Percentiles rank a stretch among this genome's conserved stretches.
Evolutionary conservation across 768 basidiomycete species (phyloP).

Genomic region (Mycena vulgaris): DNA sequence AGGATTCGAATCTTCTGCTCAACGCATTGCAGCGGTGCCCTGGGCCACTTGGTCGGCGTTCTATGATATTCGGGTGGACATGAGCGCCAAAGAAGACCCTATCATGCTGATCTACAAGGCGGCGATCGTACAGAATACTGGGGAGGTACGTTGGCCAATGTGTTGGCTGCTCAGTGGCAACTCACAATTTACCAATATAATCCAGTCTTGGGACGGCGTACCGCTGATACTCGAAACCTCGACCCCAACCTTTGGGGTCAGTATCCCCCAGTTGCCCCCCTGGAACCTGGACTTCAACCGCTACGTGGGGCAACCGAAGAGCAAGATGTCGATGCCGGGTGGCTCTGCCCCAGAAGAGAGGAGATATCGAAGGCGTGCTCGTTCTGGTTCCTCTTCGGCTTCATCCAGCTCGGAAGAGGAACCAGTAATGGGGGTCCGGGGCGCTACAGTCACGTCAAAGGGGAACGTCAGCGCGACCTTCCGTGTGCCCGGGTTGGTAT

Average conservation of each 20-base stretch:
- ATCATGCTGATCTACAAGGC: slow-evolving; percentile 43
- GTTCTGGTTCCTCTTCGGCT: not conserved
- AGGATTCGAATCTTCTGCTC: not conserved
- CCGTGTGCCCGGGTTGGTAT: slow-evolving; percentile 44
- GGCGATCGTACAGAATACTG: slow-evolving; percentile 37
- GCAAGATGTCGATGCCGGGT: not conserved
- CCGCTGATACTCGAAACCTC: slow-evolving; percentile 42
- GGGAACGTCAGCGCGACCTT: slow-evolving; percentile 49
- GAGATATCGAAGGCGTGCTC: not conserved
- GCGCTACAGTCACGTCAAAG: slow-evolving; percentile 32
- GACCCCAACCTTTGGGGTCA: slow-evolving; percentile 41
- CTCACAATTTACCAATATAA: not conserved
- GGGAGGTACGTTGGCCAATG: slow-evolving; percentile 35
- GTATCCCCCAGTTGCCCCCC: slow-evolving; percentile 35
- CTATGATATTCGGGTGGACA: slow-evolving; percentile 44
- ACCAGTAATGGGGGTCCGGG: slow-evolving; percentile 1
- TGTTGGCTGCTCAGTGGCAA: not conserved
- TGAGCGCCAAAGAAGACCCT: slow-evolving; percentile 32
- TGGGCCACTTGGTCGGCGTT: slow-evolving; percentile 39
- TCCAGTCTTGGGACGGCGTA: slow-evolving; percentile 42
- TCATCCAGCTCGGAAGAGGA: not conserved
- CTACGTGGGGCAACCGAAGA: not conserved
- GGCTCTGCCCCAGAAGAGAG: not conserved
- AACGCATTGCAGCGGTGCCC: slow-evolving; percentile 31
- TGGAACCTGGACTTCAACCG: slow-evolving; percentile 35